Evolutionary conservation across 352 stramenopile genomes (phyloP).

Genomic region (Phytophthora foliorum): DNA sequence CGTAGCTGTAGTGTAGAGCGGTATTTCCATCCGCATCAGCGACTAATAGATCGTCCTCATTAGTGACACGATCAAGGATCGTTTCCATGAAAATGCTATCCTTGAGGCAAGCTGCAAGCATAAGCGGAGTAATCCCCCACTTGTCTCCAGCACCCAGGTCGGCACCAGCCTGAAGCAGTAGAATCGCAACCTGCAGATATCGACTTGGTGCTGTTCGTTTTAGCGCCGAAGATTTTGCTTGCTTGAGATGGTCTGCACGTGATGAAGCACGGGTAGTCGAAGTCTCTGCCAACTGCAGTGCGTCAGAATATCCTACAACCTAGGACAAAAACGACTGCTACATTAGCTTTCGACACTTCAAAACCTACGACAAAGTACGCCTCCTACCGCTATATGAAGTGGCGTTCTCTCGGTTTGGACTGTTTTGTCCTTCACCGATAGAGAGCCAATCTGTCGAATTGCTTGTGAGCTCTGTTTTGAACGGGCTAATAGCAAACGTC

Average conservation of each 20-base stretch:
- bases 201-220: conserved; percentile 29
- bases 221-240: conserved; percentile 7
- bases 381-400: conserved; percentile 60
- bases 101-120: conserved; percentile 55
- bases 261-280: neutral
- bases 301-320: conserved; percentile 49
- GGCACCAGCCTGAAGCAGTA: conserved; percentile 48
- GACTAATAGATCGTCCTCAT: conserved; percentile 30
- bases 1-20: conserved; percentile 77
- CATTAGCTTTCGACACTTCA: neutral
- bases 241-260: conserved; percentile 13
- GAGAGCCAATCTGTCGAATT: neutral
- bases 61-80: conserved; percentile 43
- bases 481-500: conserved; percentile 27
- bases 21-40: conserved; percentile 59
- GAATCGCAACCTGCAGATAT: conserved; percentile 44
- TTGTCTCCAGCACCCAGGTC: conserved; percentile 44
- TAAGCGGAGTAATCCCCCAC: conserved; percentile 71
- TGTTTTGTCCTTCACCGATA: conserved; percentile 44
- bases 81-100: conserved; percentile 47
- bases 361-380: neutral
- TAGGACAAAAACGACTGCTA: conserved; percentile 14
- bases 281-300: conserved; percentile 7
- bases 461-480: conserved; percentile 2
- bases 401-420: conserved; percentile 42